These are phyloP conservation scores for Phytopythium mirpurense DNA, from an alignment of 352 stramenopile genomes.

Conservation along the genomic window DNA sequence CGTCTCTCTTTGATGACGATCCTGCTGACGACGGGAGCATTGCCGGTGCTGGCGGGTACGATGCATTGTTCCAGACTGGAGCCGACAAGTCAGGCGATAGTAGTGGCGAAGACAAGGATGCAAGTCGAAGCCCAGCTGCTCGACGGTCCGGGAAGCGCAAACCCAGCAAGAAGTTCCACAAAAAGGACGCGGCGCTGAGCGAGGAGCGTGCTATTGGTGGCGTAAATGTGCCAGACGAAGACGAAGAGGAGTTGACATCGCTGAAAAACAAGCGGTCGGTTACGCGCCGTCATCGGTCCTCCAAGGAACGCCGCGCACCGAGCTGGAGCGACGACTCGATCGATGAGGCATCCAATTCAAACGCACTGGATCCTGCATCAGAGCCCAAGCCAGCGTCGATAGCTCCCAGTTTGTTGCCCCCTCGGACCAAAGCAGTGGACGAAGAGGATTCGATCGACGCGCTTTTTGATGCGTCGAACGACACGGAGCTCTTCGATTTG, in stretches of 20 bases:
- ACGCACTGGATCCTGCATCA: neutral
- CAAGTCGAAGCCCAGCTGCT: slow-evolving; percentile 12
- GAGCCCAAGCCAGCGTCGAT: neutral
- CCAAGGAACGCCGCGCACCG: neutral
- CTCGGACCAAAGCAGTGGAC: slow-evolving; percentile 2
- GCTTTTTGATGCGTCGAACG: slow-evolving; percentile 50
- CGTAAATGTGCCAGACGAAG: slow-evolving; percentile 8
- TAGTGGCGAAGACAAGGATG: slow-evolving; percentile 12
- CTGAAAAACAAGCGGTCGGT: slow-evolving; percentile 11
- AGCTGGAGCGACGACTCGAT: neutral
- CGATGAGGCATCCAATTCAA: neutral
- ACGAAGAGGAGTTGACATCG: slow-evolving; percentile 14
- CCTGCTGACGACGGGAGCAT: slow-evolving; percentile 16
- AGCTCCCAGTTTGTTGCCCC: neutral
- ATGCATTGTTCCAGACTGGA: slow-evolving; percentile 45
- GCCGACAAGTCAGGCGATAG: slow-evolving; percentile 10
- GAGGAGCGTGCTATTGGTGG: neutral
- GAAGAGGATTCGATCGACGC: slow-evolving; percentile 58
- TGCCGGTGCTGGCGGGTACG: slow-evolving; percentile 35
- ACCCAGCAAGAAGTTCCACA: slow-evolving; percentile 7
- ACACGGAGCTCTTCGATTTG: slow-evolving; percentile 36
- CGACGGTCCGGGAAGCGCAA: slow-evolving; percentile 14
- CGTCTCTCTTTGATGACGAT: slow-evolving; percentile 63
- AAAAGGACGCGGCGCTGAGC: neutral
- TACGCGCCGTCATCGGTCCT: neutral